Evolutionary conservation across 202 grass and related monocot species (phyloP), one percentile per base, ranked within the genome.

Genomic region (Elaeis oleifera): DNA sequence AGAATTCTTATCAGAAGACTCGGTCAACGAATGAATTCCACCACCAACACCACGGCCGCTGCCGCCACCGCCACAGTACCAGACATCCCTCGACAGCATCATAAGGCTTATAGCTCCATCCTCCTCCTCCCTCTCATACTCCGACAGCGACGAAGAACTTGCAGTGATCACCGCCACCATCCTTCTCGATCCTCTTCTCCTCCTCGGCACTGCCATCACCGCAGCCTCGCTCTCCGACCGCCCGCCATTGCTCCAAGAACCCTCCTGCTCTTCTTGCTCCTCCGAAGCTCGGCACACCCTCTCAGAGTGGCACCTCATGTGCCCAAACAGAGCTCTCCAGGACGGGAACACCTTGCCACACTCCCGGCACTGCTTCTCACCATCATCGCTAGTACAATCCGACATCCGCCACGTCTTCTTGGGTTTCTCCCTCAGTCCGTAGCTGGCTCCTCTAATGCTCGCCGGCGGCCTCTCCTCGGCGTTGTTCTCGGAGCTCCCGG

Each of bases 21-120:
- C 71, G 9, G 28, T 31, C 5, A 31, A 31, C 28, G 28, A 31
- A 31, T 31, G 28, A 31, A 31, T 31, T 31, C 28, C 28, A 31
- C 28, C 28, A 31, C 28, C 28, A 31, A 6, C 28, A 6, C 51
- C 28, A 3, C 50, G 15, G 15, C 25, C 5, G 3, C 31, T 11
- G 18, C 50, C 18, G 15, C 25, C 5, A 11, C 49, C 26, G 4
- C 16, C 18, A 53, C 53, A 58, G 53, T 2, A 21, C 16, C 52
- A 1, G 21, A 23, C 21, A 51, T 75, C 59, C 28, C 55, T 60
- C 48, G 85, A 89, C 53, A 89, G 74, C 74, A 73, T 69, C 74
- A 89, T 26, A 17, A 89, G 81, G 55, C 71, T 61, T 7, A 54
- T 6, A 1, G 86, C 86, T 4, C 74, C 74, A 16, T 78, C 72